phyloP scores from a whole-genome alignment of 2,329 filamentous ascomycete species.

The Xylaria sp. region DNA sequence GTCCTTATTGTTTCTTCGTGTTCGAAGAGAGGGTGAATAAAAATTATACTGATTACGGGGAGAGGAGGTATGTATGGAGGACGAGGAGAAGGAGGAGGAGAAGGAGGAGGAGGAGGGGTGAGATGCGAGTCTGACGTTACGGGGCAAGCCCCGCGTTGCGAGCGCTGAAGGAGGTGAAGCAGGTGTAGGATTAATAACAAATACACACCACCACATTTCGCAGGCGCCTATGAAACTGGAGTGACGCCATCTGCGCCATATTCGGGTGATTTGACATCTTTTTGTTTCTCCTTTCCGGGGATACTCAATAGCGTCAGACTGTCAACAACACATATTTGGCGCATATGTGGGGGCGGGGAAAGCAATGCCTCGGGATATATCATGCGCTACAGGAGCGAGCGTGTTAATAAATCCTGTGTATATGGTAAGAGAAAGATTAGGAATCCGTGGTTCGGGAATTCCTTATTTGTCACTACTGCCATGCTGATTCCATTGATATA shows the following conservation, averaged over 20 bases:
- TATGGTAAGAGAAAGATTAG: not conserved
- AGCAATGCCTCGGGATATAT: no score
- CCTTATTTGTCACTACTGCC: slow-evolving; percentile 7
- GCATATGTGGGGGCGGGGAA: no score
- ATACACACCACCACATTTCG: not conserved
- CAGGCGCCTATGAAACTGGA: slow-evolving; percentile 10
- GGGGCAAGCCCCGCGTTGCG: not conserved
- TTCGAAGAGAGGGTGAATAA: no score
- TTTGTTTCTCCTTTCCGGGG: not conserved
- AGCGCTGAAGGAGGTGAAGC: not conserved
- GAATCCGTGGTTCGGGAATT: no score
- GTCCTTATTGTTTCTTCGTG: no score
- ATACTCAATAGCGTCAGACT: no score
- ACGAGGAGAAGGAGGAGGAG: not conserved
- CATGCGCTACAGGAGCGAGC: no score
- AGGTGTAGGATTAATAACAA: slow-evolving; percentile 8
- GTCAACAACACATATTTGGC: no score
- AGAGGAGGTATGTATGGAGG: no score
- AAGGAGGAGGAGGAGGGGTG: not conserved
- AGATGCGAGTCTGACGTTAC: not conserved
- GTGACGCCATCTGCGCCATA: slow-evolving; percentile 29
- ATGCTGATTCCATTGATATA: not conserved
- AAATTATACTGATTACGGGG: no score
- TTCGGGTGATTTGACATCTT: slow-evolving; percentile 28
- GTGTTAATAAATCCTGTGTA: no score